phyloP scores from a whole-genome alignment of 2,329 filamentous ascomycete genomes.

The Capronia americana region DNA sequence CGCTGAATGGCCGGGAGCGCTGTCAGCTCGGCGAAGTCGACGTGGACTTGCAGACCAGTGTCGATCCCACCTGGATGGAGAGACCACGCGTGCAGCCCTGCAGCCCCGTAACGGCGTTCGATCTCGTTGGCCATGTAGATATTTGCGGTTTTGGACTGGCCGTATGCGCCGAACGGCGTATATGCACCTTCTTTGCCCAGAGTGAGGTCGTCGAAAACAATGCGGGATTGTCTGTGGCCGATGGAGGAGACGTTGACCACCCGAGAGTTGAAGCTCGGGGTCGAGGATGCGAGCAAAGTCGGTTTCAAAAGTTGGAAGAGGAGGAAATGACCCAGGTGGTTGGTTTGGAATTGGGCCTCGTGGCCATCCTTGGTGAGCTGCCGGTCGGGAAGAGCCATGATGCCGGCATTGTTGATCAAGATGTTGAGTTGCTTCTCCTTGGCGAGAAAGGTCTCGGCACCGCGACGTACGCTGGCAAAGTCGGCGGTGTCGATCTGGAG shows the following conservation, averaged over 20 bases:
- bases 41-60: constrained; percentile 40
- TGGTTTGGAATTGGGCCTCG: constrained; percentile 61
- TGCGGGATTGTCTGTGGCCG: constrained; percentile 49
- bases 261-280: constrained; percentile 50
- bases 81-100: constrained; percentile 52
- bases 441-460: constrained; percentile 41
- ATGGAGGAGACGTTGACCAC: constrained; percentile 55
- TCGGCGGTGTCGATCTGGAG: constrained; percentile 46
- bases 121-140: constrained; percentile 59
- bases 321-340: constrained; percentile 62
- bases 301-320: constrained; percentile 59
- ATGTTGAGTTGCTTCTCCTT: constrained; percentile 44
- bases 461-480: constrained; percentile 44
- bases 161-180: constrained; percentile 50
- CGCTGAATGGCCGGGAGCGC: constrained; percentile 29
- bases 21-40: constrained; percentile 34
- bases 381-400: constrained; percentile 51
- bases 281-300: constrained; percentile 49
- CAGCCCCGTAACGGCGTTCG: constrained; percentile 54
- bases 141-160: constrained; percentile 58
- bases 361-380: constrained; percentile 53
- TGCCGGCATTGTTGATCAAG: constrained; percentile 55
- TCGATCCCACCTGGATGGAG: constrained; percentile 57
- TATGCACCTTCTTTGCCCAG: constrained; percentile 46
- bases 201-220: constrained; percentile 51